A percentile compares a stretch with the other conserved stretches of the same genome.
Conservation (phyloP, 1,139 yeast species). For the Debaryomyces udenii region DNA sequence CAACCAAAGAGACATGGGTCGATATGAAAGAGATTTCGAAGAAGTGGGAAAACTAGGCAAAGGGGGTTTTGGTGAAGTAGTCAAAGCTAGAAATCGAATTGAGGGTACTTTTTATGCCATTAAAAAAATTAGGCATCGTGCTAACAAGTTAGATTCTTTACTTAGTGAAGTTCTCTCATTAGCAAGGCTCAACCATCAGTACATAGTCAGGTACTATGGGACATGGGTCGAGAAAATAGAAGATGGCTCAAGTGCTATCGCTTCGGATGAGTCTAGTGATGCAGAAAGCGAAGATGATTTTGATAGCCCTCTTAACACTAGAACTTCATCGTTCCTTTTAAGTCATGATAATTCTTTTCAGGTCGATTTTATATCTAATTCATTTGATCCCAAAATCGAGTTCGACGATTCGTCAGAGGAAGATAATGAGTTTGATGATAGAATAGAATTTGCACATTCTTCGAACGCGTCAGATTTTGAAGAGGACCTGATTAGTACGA, state of each 20-base stretch:
- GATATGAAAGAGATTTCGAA: conserved; percentile 75
- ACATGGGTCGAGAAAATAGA: conserved; percentile 89
- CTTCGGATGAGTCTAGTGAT: conserved; percentile 21
- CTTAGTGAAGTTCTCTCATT: conserved; percentile 89
- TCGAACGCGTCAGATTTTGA: conserved; percentile 21
- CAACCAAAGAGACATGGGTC: conserved; percentile 24
- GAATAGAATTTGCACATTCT: conserved; percentile 33
- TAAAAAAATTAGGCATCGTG: conserved; percentile 84
- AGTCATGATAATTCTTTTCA: conserved; percentile 44
- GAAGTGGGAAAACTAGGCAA: conserved; percentile 90
- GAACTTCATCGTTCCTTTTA: conserved; percentile 35
- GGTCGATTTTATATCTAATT: conserved; percentile 68
- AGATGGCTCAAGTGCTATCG: conserved; percentile 14
- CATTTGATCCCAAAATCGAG: conserved; percentile 61
- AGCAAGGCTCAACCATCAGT: conserved; percentile 91
- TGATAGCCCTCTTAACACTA: conserved; percentile 21
- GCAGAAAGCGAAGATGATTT: conserved; percentile 23
- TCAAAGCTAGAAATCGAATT: conserved; percentile 86
- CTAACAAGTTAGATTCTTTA: conserved; percentile 76
- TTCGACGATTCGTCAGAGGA: conserved; percentile 53
- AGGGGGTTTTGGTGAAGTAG: conserved; percentile 98
- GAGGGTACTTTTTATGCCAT: conserved; percentile 96
- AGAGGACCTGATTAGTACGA: conserved; percentile 14
- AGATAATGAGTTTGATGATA: conserved; percentile 25
- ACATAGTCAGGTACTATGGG: conserved; percentile 93